phyloP scores from a whole-genome alignment of 2,329 filamentous ascomycete genomes.

The Geosmithia putterillii region DNA sequence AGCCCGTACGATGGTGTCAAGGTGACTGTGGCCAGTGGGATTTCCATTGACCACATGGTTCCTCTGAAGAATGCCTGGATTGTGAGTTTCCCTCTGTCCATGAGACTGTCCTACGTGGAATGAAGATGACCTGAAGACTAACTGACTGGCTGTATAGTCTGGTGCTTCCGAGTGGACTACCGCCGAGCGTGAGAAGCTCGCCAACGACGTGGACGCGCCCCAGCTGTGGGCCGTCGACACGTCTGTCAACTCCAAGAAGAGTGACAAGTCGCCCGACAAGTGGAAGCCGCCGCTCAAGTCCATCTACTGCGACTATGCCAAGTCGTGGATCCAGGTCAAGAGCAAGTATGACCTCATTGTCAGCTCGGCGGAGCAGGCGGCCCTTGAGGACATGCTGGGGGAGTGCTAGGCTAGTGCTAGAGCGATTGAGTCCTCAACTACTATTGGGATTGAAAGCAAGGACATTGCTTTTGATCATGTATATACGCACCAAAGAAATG shows the following conservation, averaged over 20 bases:
- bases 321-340: constrained; percentile 71
- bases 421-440: too few species aligned
- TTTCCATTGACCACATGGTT: constrained; percentile 79
- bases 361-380: constrained; percentile 46
- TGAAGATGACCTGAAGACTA: background rate
- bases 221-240: constrained; percentile 73
- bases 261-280: constrained; percentile 59
- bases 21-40: constrained; percentile 54
- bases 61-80: constrained; percentile 74
- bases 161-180: constrained; percentile 65
- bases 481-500: too few species aligned
- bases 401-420: constrained; percentile 11
- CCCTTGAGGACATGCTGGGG: constrained; percentile 14
- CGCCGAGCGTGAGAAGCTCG: constrained; percentile 52
- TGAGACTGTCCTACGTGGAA: too few species aligned
- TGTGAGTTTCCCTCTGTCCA: constrained; percentile 22
- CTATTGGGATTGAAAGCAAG: too few species aligned
- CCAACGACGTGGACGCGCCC: constrained; percentile 64
- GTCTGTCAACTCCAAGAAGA: constrained; percentile 60
- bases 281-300: constrained; percentile 62
- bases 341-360: constrained; percentile 55
- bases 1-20: constrained; percentile 63
- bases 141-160: constrained; percentile 31
- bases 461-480: too few species aligned
- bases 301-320: constrained; percentile 70